phyloP scores from a whole-genome alignment of 345 rosid species.

The Populus deltoides region DNA sequence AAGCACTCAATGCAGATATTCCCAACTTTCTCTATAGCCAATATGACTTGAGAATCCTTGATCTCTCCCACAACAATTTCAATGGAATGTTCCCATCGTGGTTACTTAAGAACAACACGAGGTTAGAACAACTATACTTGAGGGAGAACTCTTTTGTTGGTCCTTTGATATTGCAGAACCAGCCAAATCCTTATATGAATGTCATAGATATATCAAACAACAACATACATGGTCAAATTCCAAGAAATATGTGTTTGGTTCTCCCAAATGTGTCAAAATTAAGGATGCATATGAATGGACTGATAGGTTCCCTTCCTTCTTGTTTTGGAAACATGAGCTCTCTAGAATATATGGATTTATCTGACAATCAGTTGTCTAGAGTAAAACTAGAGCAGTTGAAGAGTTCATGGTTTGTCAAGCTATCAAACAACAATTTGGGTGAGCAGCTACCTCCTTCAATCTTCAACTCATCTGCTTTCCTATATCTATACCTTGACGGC shows the following conservation, averaged over 20 bases:
- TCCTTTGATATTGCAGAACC: not conserved
- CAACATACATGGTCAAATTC: slow-evolving; percentile 7
- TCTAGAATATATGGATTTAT: slow-evolving; percentile 1
- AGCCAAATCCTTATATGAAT: not conserved
- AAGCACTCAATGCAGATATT: not conserved
- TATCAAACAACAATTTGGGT: too few relatives aligned
- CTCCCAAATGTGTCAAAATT: not conserved
- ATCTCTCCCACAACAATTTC: slow-evolving; percentile 1
- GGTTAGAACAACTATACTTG: not conserved
- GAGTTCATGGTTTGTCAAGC: too few relatives aligned
- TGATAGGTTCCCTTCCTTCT: slow-evolving; percentile 23
- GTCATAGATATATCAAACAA: slow-evolving; percentile 10
- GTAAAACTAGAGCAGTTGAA: too few relatives aligned
- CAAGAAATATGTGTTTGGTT: not conserved
- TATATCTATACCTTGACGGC: not conserved
- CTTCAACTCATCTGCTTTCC: not conserved
- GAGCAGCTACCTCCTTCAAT: not conserved
- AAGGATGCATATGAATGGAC: slow-evolving; percentile 7
- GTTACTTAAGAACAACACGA: slow-evolving; percentile 30
- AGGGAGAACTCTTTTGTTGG: not conserved
- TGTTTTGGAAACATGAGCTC: slow-evolving; percentile 6
- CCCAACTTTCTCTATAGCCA: slow-evolving; percentile 13
- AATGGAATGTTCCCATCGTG: slow-evolving; percentile 17
- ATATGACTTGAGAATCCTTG: slow-evolving; percentile 5
- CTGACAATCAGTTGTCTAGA: slow-evolving; percentile 6